Conservation (phyloP, 495 filamentous ascomycete species). For the Aspergillus bridgeri region DNA sequence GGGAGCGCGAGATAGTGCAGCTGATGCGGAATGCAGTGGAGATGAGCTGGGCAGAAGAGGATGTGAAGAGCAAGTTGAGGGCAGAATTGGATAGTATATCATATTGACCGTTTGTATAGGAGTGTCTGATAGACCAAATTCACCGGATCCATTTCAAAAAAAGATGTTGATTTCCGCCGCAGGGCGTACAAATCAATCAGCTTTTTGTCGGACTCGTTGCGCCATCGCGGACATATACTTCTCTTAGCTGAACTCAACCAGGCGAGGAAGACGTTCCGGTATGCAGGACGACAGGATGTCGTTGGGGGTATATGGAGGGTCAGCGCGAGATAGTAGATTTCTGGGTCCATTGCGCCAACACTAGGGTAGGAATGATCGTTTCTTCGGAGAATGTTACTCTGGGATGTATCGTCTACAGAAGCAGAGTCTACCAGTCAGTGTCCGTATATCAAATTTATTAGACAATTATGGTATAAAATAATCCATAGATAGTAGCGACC, state of each 20-base stretch:
- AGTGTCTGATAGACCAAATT: no score
- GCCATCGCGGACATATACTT: conserved; percentile 9
- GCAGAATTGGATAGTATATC: neutral
- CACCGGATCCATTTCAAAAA: no score
- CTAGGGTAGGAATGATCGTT: no score
- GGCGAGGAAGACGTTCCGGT: conserved; percentile 30
- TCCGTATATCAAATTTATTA: conserved; percentile 7
- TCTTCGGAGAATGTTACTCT: no score
- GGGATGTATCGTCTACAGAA: no score
- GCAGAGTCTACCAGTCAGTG: no score
- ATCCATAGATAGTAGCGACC: conserved; percentile 9
- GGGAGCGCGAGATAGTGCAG: conserved; percentile 32
- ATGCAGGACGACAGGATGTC: conserved; percentile 37
- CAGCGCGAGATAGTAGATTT: conserved; percentile 25
- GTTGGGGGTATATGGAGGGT: conserved; percentile 39
- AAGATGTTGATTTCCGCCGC: no score
- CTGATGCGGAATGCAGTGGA: conserved; percentile 36
- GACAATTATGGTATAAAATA: conserved; percentile 12
- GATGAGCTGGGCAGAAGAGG: conserved; percentile 37
- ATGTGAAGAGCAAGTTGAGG: conserved; percentile 13
- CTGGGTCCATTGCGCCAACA: conserved; percentile 6
- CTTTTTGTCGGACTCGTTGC: neutral
- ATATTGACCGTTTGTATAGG: no score
- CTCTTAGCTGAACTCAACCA: no score
- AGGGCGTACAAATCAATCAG: conserved; percentile 5